These are phyloP conservation scores for Hanseniaspora lachancei DNA, from an alignment of 805 yeast genomes.

Conservation along the genomic window DNA sequence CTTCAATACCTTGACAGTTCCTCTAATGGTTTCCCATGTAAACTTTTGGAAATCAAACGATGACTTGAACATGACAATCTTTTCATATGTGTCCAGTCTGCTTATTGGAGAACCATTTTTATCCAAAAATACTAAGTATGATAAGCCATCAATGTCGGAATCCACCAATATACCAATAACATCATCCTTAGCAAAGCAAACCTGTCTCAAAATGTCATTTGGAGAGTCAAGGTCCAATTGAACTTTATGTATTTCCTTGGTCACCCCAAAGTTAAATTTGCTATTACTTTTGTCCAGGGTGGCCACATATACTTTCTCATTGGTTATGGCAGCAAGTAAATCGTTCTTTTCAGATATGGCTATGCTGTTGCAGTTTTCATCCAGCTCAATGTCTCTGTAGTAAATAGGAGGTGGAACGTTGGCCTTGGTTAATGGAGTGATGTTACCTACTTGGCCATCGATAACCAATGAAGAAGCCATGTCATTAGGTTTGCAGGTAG, in stretches of 20 bases:
- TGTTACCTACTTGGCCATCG: slow-evolving; percentile 57
- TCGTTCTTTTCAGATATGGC: slow-evolving; percentile 53
- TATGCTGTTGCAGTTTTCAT: slow-evolving; percentile 45
- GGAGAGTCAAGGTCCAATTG: slow-evolving; percentile 28
- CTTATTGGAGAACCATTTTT: slow-evolving; percentile 15
- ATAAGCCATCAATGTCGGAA: slow-evolving; percentile 37
- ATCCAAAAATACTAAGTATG: slow-evolving; percentile 31
- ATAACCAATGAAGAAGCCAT: slow-evolving; percentile 67
- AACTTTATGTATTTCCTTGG: slow-evolving; percentile 14
- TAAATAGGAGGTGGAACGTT: slow-evolving; percentile 93
- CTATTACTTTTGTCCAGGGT: slow-evolving; percentile 30
- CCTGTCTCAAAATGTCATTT: slow-evolving; percentile 46
- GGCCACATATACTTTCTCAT: slow-evolving; percentile 35
- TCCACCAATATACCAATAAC: slow-evolving; percentile 50
- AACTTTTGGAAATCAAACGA: slow-evolving; percentile 39
- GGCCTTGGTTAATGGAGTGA: slow-evolving; percentile 75
- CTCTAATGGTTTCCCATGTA: slow-evolving; percentile 52
- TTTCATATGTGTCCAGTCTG: slow-evolving; percentile 35
- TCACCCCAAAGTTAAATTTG: slow-evolving; percentile 14
- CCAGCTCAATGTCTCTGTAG: slow-evolving; percentile 48
- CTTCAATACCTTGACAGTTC: slow-evolving; percentile 36
- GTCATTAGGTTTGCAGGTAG: slow-evolving; percentile 52
- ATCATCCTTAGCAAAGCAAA: slow-evolving; percentile 41
- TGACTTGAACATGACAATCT: slow-evolving; percentile 44
- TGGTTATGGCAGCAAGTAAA: slow-evolving; percentile 43